Evolutionary conservation across 2,329 filamentous ascomycete genomes (phyloP).

Genomic region (Ambrosiella beaveri): DNA sequence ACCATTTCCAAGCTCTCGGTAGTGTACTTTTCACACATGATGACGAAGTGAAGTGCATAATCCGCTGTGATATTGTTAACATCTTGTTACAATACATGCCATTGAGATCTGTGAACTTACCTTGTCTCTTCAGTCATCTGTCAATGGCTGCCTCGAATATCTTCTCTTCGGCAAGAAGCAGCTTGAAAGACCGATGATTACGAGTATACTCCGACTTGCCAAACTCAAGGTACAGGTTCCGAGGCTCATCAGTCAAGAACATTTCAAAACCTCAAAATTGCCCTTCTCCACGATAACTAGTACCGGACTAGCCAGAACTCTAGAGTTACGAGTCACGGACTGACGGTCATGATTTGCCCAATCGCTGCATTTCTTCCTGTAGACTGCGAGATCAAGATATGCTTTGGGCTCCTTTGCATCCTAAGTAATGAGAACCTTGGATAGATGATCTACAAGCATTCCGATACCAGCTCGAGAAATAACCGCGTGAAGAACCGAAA

Average conservation of each 20-base stretch:
- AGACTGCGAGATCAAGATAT: slow-evolving; percentile 62
- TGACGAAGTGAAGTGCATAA: slow-evolving; percentile 48
- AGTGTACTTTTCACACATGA: slow-evolving; percentile 26
- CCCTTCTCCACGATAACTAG: slow-evolving; percentile 39
- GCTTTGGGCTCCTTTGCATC: slow-evolving; percentile 47
- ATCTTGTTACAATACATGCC: neutral
- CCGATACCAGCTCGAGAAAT: slow-evolving; percentile 52
- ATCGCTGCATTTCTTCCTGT: slow-evolving; percentile 53
- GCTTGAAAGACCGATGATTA: slow-evolving; percentile 44
- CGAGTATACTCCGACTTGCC: slow-evolving; percentile 38
- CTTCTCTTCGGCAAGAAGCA: slow-evolving; percentile 31
- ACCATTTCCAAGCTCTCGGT: slow-evolving; percentile 36
- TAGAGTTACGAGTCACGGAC: slow-evolving; percentile 29
- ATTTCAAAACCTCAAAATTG: slow-evolving; percentile 53
- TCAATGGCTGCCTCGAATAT: slow-evolving; percentile 34
- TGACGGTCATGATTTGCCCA: slow-evolving; percentile 50
- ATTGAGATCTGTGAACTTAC: slow-evolving; percentile 26
- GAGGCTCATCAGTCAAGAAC: slow-evolving; percentile 55
- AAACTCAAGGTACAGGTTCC: slow-evolving; percentile 52
- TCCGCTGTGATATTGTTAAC: slow-evolving; percentile 27
- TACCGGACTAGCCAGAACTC: slow-evolving; percentile 27
- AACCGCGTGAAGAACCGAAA: slow-evolving; percentile 41
- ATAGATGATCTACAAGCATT: slow-evolving; percentile 48
- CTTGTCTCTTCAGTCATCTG: slow-evolving; percentile 43
- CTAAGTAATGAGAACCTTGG: slow-evolving; percentile 47